Evolutionary conservation across 1,284 basidiomycete species (phyloP).

Genomic region (Termitomyces sp.): DNA sequence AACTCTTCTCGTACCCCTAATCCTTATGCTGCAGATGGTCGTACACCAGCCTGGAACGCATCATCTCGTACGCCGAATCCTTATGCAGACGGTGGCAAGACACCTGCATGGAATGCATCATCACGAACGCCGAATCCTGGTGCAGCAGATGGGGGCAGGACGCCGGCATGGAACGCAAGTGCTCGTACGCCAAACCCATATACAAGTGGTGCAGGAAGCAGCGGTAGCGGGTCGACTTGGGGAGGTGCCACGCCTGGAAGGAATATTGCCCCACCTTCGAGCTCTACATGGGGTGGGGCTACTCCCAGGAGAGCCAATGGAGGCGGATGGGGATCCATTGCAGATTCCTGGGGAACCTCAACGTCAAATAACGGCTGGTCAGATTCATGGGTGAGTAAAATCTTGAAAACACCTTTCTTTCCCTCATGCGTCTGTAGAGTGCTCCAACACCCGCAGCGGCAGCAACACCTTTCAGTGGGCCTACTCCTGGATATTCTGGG

Average conservation of each 20-base stretch:
- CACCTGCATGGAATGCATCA: slow-evolving; percentile 54
- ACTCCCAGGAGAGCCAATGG: slow-evolving; percentile 27
- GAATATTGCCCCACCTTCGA: slow-evolving; percentile 21
- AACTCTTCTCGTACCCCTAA: slow-evolving; percentile 59
- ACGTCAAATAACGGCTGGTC: slow-evolving; percentile 7
- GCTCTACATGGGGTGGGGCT: slow-evolving; percentile 34
- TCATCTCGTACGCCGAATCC: slow-evolving; percentile 69
- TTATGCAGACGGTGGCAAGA: slow-evolving; percentile 50
- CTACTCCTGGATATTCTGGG: slow-evolving; percentile 17
- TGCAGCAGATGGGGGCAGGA: slow-evolving; percentile 39
- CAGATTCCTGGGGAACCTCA: slow-evolving; percentile 15
- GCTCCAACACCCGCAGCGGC: slow-evolving; percentile 54
- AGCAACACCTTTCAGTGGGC: slow-evolving; percentile 41
- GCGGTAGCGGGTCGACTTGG: slow-evolving; percentile 25
- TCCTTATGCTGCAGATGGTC: slow-evolving; percentile 48
- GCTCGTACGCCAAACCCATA: slow-evolving; percentile 61
- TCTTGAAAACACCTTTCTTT: slow-evolving; percentile 10
- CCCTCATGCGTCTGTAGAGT: slow-evolving; percentile 27
- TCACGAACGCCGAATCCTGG: slow-evolving; percentile 50
- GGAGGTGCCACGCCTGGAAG: slow-evolving; percentile 35
- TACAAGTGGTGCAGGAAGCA: slow-evolving; percentile 21
- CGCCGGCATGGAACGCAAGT: slow-evolving; percentile 51
- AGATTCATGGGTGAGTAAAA: slow-evolving; percentile 26
- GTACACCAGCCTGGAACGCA: slow-evolving; percentile 57
- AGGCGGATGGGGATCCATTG: slow-evolving; percentile 25